These are phyloP conservation scores for Paramyrothecium sp. DNA, from an alignment of 2,329 filamentous ascomycete genomes.

Conservation along the genomic window DNA sequence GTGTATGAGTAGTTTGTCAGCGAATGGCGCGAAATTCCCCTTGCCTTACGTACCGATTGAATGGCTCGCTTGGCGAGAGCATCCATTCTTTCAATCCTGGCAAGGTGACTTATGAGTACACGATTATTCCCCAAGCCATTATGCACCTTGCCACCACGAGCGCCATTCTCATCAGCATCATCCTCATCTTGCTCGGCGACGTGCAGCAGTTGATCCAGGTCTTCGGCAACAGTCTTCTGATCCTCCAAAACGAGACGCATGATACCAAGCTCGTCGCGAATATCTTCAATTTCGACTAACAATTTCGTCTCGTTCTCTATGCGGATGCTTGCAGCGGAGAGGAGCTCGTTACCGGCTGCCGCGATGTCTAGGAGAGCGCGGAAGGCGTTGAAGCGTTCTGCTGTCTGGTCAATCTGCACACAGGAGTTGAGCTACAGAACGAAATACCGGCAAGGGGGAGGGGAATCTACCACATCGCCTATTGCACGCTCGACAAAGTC, in stretches of 20 bases:
- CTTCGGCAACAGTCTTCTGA: slow-evolving; percentile 2
- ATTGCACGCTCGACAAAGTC: slow-evolving; percentile 5
- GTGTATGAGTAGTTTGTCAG: neutral
- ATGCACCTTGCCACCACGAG: neutral
- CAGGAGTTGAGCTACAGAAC: neutral
- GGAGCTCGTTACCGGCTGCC: slow-evolving; percentile 1
- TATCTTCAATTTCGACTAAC: slow-evolving; percentile 8
- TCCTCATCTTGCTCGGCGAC: neutral
- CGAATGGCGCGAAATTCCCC: too few species aligned
- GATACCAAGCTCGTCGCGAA: slow-evolving; percentile 4
- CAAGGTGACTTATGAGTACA: neutral
- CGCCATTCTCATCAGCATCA: neutral
- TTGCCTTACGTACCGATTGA: slow-evolving; percentile 4
- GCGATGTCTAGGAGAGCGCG: neutral
- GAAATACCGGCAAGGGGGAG: too few species aligned
- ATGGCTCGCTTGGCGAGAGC: neutral
- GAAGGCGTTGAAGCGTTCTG: slow-evolving; percentile 4
- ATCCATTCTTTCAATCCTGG: slow-evolving; percentile 2
- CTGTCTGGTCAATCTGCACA: slow-evolving; percentile 6
- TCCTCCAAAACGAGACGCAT: slow-evolving; percentile 3
- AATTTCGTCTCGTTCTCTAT: slow-evolving; percentile 7
- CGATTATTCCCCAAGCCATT: slow-evolving; percentile 1
- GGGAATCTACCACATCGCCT: slow-evolving; percentile 3
- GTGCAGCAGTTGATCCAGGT: neutral
- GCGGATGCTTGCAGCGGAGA: slow-evolving; percentile 2